These are phyloP conservation scores for Fusarium ramigenum DNA, from an alignment of 2,329 filamentous ascomycete species.

Conservation along the genomic window DNA sequence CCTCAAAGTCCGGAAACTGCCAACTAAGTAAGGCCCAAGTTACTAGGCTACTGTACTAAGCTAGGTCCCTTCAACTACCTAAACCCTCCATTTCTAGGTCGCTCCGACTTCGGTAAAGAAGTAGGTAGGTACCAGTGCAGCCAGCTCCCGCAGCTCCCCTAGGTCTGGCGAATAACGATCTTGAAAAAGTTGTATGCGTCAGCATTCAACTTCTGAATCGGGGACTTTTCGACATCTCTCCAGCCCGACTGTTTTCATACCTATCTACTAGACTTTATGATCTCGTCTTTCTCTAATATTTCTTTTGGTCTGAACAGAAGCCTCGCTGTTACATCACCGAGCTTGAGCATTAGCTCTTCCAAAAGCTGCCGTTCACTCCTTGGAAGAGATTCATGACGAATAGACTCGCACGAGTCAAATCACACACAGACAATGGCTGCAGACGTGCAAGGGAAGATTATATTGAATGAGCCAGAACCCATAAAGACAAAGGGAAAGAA, in stretches of 20 bases:
- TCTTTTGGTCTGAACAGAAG: not conserved
- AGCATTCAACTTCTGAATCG: slow-evolving; percentile 22
- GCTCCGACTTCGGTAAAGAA: slow-evolving; percentile 31
- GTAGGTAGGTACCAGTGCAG: slow-evolving; percentile 1
- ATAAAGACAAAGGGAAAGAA: slow-evolving; percentile 5
- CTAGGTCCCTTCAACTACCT: not conserved
- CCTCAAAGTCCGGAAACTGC: not conserved
- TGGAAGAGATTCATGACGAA: not conserved
- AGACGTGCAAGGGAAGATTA: slow-evolving; percentile 25
- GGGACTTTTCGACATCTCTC: not conserved
- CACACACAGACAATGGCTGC: slow-evolving; percentile 33
- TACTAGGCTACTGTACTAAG: too few species aligned
- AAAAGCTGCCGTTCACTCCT: not conserved
- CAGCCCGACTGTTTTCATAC: not conserved
- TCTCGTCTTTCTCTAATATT: not conserved
- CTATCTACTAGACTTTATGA: not conserved
- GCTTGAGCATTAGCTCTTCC: not conserved
- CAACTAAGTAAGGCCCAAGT: not conserved
- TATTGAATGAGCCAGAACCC: not conserved
- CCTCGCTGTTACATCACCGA: not conserved
- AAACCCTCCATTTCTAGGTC: not conserved
- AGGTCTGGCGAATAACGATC: slow-evolving; percentile 31
- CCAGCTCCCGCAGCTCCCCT: slow-evolving; percentile 13
- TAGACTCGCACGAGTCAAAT: slow-evolving; percentile 6
- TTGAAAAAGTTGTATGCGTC: slow-evolving; percentile 23